These are phyloP conservation scores for Kondoa subrosea DNA, from an alignment of 768 basidiomycete species.

Conservation along the genomic window DNA sequence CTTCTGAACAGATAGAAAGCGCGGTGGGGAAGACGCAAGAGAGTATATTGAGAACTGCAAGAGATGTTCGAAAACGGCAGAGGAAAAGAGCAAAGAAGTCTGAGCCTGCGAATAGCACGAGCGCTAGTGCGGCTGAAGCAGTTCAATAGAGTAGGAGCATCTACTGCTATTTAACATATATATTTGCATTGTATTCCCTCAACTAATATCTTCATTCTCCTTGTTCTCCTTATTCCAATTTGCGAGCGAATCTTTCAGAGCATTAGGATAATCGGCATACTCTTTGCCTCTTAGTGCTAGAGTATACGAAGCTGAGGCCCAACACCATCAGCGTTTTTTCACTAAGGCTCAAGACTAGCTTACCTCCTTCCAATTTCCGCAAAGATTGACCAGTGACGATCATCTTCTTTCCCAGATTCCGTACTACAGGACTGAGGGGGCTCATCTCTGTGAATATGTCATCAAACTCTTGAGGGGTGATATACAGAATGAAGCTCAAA, in stretches of 20 bases:
- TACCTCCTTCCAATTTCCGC: constrained; percentile 86
- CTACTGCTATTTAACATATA: neutral
- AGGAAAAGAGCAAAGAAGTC: neutral
- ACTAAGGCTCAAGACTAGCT: constrained; percentile 19
- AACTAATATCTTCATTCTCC: neutral
- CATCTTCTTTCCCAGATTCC: constrained; percentile 72
- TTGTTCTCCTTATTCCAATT: neutral
- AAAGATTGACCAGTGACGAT: constrained; percentile 68
- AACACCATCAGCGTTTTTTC: neutral
- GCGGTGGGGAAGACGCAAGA: neutral
- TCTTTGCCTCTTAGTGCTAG: neutral
- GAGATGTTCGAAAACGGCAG: neutral
- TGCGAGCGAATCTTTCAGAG: neutral
- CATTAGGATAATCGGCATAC: neutral
- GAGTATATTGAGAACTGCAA: neutral
- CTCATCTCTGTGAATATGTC: constrained; percentile 48
- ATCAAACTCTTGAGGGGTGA: constrained; percentile 46
- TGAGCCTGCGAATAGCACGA: neutral
- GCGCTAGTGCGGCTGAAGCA: neutral
- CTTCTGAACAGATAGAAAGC: neutral
- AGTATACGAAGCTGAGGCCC: neutral
- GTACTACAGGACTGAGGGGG: constrained; percentile 47
- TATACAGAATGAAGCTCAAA: constrained; percentile 45
- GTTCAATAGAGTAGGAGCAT: neutral
- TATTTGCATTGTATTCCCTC: neutral